Evolutionary conservation across 345 rosid genomes (phyloP).

Genomic region (Firmiana major): DNA sequence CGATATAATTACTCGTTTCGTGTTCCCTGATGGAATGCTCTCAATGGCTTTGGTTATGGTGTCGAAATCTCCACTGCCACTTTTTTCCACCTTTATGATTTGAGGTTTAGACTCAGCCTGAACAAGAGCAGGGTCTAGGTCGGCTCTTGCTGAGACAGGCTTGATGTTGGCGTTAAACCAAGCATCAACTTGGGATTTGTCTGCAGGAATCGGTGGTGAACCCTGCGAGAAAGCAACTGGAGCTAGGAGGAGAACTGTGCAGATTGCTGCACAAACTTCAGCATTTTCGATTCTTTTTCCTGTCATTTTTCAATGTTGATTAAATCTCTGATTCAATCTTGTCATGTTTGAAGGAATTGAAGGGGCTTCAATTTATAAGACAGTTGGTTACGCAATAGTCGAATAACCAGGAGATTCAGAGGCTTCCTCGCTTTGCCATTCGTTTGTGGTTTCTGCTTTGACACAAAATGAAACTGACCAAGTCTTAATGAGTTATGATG

Average conservation of each 20-base stretch:
- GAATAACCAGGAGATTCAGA: no score
- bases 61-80: conserved; percentile 50
- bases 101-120: conserved; percentile 22
- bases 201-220: background rate
- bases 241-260: background rate
- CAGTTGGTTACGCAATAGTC: no score
- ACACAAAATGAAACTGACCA: no score
- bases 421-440: no score
- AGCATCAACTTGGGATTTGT: background rate
- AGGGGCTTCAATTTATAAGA: no score
- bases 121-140: conserved; percentile 31
- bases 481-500: no score
- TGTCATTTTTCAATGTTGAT: background rate
- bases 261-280: background rate
- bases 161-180: conserved; percentile 3
- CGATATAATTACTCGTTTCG: conserved; percentile 40
- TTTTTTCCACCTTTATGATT: conserved; percentile 38
- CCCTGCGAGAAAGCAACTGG: background rate
- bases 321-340: no score
- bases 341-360: no score
- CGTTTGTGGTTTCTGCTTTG: no score
- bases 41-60: conserved; percentile 51
- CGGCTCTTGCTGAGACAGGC: conserved; percentile 14
- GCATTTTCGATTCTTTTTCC: background rate
- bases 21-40: conserved; percentile 46